Conservation (phyloP, 2,329 filamentous ascomycete species). For the Phyllosticta paracitricarpa region DNA sequence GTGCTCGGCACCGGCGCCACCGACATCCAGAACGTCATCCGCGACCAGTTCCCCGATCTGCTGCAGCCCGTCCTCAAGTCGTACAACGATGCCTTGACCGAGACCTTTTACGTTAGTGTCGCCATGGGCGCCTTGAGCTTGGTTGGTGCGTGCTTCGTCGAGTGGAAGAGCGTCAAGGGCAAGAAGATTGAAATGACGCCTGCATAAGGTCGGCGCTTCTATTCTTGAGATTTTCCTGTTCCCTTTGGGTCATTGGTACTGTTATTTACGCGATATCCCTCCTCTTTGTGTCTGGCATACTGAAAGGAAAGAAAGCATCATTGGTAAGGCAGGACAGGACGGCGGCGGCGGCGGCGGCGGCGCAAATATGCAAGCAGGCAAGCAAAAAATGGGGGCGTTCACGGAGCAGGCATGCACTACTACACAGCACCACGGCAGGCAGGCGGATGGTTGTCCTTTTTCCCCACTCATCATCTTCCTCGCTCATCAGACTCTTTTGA, state of each 20-base stretch:
- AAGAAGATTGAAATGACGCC: constrained; percentile 19
- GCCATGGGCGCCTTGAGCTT: constrained; percentile 45
- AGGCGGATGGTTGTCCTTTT: too few relatives aligned
- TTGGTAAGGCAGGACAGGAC: background rate
- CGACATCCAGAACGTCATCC: constrained; percentile 46
- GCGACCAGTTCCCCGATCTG: constrained; percentile 28
- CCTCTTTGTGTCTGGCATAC: background rate
- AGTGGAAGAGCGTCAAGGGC: constrained; percentile 60
- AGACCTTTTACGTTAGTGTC: constrained; percentile 51
- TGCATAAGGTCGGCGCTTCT: background rate
- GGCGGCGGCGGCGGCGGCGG: background rate
- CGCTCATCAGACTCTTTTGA: too few relatives aligned
- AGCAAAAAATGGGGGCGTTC: background rate
- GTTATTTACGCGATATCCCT: too few relatives aligned
- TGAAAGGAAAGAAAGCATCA: background rate
- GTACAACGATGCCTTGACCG: constrained; percentile 53
- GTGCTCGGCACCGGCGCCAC: constrained; percentile 46
- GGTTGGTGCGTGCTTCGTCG: constrained; percentile 45
- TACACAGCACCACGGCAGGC: too few relatives aligned
- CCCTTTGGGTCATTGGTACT: too few relatives aligned
- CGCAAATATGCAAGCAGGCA: background rate
- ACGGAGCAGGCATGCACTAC: background rate
- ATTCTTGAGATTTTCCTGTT: too few relatives aligned
- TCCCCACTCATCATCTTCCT: too few relatives aligned
- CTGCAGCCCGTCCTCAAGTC: constrained; percentile 47